These are phyloP conservation scores for Amanita exitialis DNA, from an alignment of 768 basidiomycete genomes.

Conservation along the genomic window DNA sequence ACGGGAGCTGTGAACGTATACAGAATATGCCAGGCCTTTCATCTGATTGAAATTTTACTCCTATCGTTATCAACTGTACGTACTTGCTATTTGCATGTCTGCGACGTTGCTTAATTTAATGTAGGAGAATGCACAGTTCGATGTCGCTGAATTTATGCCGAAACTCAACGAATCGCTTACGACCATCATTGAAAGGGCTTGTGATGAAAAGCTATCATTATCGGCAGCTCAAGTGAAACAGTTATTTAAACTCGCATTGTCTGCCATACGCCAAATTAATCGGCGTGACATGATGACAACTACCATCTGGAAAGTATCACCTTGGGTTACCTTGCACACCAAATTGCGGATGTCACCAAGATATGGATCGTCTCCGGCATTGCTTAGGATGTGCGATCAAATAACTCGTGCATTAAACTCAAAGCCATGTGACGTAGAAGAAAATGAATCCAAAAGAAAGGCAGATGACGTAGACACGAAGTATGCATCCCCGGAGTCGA, in stretches of 20 bases:
- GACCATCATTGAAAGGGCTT: conserved; percentile 35
- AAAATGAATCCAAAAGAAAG: conserved; percentile 15
- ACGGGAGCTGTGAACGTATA: conserved; percentile 64
- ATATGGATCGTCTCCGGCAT: conserved; percentile 51
- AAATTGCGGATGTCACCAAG: conserved; percentile 41
- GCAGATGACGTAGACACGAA: conserved; percentile 5
- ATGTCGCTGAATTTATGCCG: conserved; percentile 40
- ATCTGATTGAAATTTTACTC: conserved; percentile 58
- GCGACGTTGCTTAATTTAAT: conserved; percentile 3
- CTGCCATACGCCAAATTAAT: conserved; percentile 58
- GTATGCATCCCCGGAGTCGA: conserved; percentile 6
- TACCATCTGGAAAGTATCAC: conserved; percentile 47
- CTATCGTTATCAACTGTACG: conserved; percentile 43
- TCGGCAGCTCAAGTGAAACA: conserved; percentile 68
- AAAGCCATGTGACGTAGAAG: conserved; percentile 6
- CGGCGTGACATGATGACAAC: conserved; percentile 25
- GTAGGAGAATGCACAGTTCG: conserved; percentile 19
- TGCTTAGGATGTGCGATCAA: conserved; percentile 59
- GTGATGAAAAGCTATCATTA: conserved; percentile 33
- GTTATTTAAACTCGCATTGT: conserved; percentile 60
- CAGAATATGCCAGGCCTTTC: conserved; percentile 65
- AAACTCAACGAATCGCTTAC: conserved; percentile 39
- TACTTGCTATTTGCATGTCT: conserved; percentile 3
- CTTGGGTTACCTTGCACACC: conserved; percentile 42
- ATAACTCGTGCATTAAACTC: conserved; percentile 24